Percentiles rank a stretch among this genome's conserved stretches.
These are phyloP conservation scores for Penstemon eatonii DNA, from an alignment of 257 asterid genomes.

Conservation along the genomic window DNA sequence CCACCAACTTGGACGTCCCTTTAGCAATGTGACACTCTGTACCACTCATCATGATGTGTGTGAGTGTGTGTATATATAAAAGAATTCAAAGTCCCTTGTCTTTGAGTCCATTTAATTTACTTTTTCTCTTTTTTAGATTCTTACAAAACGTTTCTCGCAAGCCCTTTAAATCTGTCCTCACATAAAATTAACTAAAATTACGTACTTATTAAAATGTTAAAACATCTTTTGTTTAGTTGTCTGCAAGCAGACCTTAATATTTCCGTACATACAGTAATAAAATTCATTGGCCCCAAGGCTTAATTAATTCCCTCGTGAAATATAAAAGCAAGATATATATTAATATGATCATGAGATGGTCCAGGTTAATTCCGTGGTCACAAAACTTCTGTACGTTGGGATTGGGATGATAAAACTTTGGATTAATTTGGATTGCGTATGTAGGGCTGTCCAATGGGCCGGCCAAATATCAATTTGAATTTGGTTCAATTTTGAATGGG, in stretches of 20 bases:
- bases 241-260: too few relatives aligned
- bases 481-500: too few relatives aligned
- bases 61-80: slow-evolving; percentile 34
- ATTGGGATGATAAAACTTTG: too few relatives aligned
- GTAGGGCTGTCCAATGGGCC: too few relatives aligned
- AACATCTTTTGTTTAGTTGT: slow-evolving; percentile 21
- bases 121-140: slow-evolving; percentile 87
- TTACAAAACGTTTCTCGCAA: slow-evolving; percentile 76
- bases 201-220: neutral
- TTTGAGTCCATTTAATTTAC: slow-evolving; percentile 65
- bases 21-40: neutral
- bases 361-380: too few relatives aligned
- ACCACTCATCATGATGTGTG: too few relatives aligned
- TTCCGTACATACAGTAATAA: neutral
- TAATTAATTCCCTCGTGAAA: slow-evolving; percentile 38
- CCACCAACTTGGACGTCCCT: too few relatives aligned
- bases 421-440: too few relatives aligned
- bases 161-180: slow-evolving; percentile 52
- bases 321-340: slow-evolving; percentile 38
- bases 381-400: too few relatives aligned
- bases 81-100: slow-evolving; percentile 89
- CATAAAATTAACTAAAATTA: neutral
- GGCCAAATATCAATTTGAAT: too few relatives aligned
- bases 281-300: slow-evolving; percentile 29
- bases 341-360: too few relatives aligned